A percentile compares a stretch with the other conserved stretches of the same genome.
Evolutionary conservation across 176 grass and related monocot species (phyloP).

Genomic region (Rhynchospora pubera): DNA sequence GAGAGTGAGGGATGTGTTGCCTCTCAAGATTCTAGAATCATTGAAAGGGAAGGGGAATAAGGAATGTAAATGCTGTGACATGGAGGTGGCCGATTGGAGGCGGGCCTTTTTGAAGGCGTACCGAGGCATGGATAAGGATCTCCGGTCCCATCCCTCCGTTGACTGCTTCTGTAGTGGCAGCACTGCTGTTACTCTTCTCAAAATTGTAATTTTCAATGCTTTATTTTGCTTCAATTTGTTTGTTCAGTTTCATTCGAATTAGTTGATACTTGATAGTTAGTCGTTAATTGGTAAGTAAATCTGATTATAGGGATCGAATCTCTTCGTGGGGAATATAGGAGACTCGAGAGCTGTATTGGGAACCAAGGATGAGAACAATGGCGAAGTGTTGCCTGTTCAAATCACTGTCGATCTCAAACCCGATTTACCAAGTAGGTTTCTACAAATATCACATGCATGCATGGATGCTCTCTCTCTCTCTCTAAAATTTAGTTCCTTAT

Average conservation of each 20-base stretch:
- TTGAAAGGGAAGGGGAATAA: slow-evolving; percentile 24
- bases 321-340: slow-evolving; percentile 88
- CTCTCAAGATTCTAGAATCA: slow-evolving; percentile 66
- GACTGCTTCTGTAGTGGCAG: slow-evolving; percentile 90
- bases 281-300: background rate
- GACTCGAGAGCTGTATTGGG: slow-evolving; percentile 95
- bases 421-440: slow-evolving; percentile 75
- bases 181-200: slow-evolving; percentile 83
- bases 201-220: slow-evolving; percentile 44
- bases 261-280: background rate
- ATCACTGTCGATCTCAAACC: slow-evolving; percentile 97
- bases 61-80: background rate
- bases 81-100: slow-evolving; percentile 46
- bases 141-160: slow-evolving; percentile 62
- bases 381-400: slow-evolving; percentile 55
- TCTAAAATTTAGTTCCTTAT: background rate
- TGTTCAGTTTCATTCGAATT: background rate
- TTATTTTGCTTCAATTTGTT: background rate
- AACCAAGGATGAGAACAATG: slow-evolving; percentile 34
- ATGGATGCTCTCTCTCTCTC: too few relatives aligned
- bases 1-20: slow-evolving; percentile 66
- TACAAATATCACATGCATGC: background rate
- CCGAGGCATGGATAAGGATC: slow-evolving; percentile 94
- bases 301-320: slow-evolving; percentile 53
- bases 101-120: slow-evolving; percentile 68